Evolutionary conservation across 805 yeast genomes (phyloP).

Genomic region (Candida boidinii): DNA sequence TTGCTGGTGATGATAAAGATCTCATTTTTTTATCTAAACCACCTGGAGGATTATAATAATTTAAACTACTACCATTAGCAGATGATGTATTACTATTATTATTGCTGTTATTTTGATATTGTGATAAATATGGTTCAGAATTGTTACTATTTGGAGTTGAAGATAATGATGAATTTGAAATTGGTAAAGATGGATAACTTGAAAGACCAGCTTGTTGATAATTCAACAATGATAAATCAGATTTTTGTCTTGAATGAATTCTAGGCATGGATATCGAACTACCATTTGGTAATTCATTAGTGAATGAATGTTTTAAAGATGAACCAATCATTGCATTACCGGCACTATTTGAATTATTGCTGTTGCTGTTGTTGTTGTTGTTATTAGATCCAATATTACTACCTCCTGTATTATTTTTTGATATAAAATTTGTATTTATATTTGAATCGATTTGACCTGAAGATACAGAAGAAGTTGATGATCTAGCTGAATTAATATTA

Average conservation of each 20-base stretch:
- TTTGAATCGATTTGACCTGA: background rate
- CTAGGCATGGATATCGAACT: background rate
- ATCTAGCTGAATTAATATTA: background rate
- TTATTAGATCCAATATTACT: no score
- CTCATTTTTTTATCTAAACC: slow-evolving; percentile 21
- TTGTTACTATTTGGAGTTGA: background rate
- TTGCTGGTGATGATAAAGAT: slow-evolving; percentile 27
- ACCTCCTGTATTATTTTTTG: no score
- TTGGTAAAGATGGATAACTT: slow-evolving; percentile 2
- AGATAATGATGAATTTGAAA: background rate
- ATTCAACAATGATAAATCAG: slow-evolving; percentile 4
- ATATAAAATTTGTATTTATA: no score
- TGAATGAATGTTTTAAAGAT: no score
- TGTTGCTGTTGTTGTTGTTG: no score
- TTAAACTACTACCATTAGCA: no score
- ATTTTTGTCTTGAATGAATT: slow-evolving; percentile 5
- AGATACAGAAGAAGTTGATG: background rate
- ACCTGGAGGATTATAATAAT: slow-evolving; percentile 19
- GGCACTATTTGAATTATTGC: no score
- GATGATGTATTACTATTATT: no score
- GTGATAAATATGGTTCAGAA: slow-evolving; percentile 1
- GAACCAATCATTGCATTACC: no score
- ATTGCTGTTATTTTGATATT: no score
- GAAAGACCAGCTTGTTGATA: slow-evolving; percentile 1
- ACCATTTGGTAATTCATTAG: background rate